Evolutionary conservation across 495 filamentous ascomycete species (phyloP).

Genomic region (Rusavskia elegans): DNA sequence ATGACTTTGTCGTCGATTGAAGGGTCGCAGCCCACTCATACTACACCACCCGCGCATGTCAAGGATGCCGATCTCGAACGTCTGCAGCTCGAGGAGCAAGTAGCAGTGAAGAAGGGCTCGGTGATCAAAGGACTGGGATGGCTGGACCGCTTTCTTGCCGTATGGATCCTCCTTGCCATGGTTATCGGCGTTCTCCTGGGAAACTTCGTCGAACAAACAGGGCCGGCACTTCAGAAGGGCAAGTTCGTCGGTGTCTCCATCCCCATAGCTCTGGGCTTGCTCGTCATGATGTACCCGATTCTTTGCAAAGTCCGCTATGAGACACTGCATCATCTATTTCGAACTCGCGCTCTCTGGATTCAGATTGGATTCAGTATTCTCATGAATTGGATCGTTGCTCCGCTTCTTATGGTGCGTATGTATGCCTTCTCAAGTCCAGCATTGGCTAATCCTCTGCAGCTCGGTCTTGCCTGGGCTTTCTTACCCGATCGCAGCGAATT

Average conservation of each 20-base stretch:
- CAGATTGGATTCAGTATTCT: constrained; percentile 67
- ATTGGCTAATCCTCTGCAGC: too few relatives aligned
- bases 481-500: too few relatives aligned
- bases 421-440: constrained; percentile 19
- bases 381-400: constrained; percentile 82
- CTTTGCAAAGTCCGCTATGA: constrained; percentile 83
- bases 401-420: constrained; percentile 62
- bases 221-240: constrained; percentile 20
- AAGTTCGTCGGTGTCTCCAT: too few relatives aligned
- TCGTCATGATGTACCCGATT: constrained; percentile 94
- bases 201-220: constrained; percentile 53
- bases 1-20: too few relatives aligned
- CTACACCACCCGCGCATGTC: too few relatives aligned
- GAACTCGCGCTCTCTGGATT: constrained; percentile 49
- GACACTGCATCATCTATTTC: constrained; percentile 24
- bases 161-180: constrained; percentile 86
- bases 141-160: constrained; percentile 60
- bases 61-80: too few relatives aligned
- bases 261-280: constrained; percentile 32
- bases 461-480: too few relatives aligned
- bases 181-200: constrained; percentile 61
- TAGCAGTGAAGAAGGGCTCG: neutral
- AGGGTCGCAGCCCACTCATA: too few relatives aligned
- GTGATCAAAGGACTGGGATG: constrained; percentile 42
- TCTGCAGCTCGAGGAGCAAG: too few relatives aligned